Base-by-base conservation (phyloP, 805 yeast species). In the Candida succiphila region DNA sequence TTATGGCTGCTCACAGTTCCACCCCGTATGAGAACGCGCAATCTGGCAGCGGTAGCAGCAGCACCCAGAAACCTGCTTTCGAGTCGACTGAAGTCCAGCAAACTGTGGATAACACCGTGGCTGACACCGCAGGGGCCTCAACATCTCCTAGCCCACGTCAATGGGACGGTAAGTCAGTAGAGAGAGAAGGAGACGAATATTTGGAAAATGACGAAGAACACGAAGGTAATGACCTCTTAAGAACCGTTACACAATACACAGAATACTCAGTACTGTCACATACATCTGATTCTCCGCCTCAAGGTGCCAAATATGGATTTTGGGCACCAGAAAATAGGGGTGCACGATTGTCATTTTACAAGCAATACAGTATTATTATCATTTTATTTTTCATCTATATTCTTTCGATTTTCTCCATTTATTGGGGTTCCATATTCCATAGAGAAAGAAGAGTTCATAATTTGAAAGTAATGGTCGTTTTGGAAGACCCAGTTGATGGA, bases 381-480 rank as follows among this genome's bases (percentile, higher is more conserved):
- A 12, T 54, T 0, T 17, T 44, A 3, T 52, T 74, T 52, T 57
- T 59, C 14, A 30, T 48, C 6, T 54, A 56, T 32, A 54, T 69
- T 22, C 43, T 71, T 32, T 44, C 50, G 25, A 60, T 61, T 33
- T 48, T 64, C 42, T 52, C 77, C 44, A 50, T 61, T 38, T 58
- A 69, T 56, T 67, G 81, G 81, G 67, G 69, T 27, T 54, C 68
- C 30, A 52, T 58, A 55, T 56, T 49, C 54, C 25, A 52, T 7
- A 46, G 68, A 37, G 24, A 34, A 27, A 7, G 36, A 31, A 45
- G 63, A 32, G 37, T 56, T 35, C 34, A 45, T 14, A 59, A 64
- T 37, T 46, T 67, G 36, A 50, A 54, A 17, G 45, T 65, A 39
- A 47, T 65, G 25, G 61, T 69, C 30, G 64, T 56, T 28, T 43